These are phyloP conservation scores for Cystobasidium tubakii DNA, from an alignment of 768 basidiomycete species.

Conservation along the genomic window DNA sequence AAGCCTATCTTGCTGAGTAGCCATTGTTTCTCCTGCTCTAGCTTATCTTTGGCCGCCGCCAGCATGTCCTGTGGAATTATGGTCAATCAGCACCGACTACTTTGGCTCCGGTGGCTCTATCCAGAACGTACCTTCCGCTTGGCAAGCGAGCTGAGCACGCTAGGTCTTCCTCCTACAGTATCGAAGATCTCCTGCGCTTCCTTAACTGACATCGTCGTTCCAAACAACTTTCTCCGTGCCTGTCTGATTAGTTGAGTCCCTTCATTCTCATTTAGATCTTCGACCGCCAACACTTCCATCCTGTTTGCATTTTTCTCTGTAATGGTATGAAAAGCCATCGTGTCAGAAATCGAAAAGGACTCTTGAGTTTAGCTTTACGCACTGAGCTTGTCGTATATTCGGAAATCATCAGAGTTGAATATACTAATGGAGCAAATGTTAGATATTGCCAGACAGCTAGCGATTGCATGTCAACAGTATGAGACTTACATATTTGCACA, in stretches of 20 bases:
- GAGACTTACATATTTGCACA: constrained; percentile 57
- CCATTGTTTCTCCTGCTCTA: constrained; percentile 72
- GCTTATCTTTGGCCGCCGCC: constrained; percentile 53
- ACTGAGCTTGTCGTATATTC: constrained; percentile 68
- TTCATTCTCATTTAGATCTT: constrained; percentile 62
- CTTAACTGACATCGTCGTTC: constrained; percentile 50
- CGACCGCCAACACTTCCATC: constrained; percentile 71
- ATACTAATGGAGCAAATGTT: constrained; percentile 53
- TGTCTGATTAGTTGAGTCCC: constrained; percentile 58
- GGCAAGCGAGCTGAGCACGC: constrained; percentile 66
- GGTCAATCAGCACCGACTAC: no score
- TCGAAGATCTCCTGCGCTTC: constrained; percentile 54
- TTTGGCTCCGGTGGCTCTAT: no score
- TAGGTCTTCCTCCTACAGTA: constrained; percentile 69
- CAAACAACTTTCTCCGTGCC: constrained; percentile 54
- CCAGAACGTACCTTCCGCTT: constrained; percentile 54
- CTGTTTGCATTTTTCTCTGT: constrained; percentile 65
- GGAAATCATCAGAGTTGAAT: constrained; percentile 79
- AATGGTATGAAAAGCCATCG: no score
- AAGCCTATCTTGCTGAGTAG: constrained; percentile 70
- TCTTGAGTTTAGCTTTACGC: constrained; percentile 49
- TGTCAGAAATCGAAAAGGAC: no score
- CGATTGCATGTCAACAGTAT: constrained; percentile 62
- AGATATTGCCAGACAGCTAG: constrained; percentile 47
- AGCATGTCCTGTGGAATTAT: constrained; percentile 4